phyloP scores from a whole-genome alignment of 1,284 basidiomycete genomes.

The Peniophora sp. region DNA sequence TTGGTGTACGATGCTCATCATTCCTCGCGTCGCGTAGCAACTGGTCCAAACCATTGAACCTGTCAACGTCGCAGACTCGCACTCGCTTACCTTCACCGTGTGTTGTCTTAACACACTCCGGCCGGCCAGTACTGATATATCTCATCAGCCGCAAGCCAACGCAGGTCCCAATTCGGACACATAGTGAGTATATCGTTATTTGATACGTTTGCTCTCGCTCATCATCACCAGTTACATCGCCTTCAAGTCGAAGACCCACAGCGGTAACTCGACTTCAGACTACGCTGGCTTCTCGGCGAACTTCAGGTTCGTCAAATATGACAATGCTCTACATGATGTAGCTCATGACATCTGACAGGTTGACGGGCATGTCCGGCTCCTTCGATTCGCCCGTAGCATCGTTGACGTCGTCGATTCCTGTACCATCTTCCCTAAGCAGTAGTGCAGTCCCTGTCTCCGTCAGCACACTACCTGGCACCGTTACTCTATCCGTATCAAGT shows the following conservation, averaged over 20 bases:
- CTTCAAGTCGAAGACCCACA: slow-evolving; percentile 35
- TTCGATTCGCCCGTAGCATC: slow-evolving; percentile 38
- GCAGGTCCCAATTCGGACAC: slow-evolving; percentile 45
- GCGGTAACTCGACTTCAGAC: slow-evolving; percentile 25
- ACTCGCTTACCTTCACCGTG: slow-evolving; percentile 31
- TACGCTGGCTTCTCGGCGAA: slow-evolving; percentile 44
- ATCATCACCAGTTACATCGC: slow-evolving; percentile 42
- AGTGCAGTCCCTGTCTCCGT: slow-evolving; percentile 12
- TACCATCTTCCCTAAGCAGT: slow-evolving; percentile 28
- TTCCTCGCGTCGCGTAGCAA: slow-evolving; percentile 25
- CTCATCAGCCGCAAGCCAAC: slow-evolving; percentile 22
- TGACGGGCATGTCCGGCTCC: slow-evolving; percentile 52
- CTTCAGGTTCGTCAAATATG: slow-evolving; percentile 38
- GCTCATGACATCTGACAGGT: slow-evolving; percentile 21
- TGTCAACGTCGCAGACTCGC: slow-evolving; percentile 26
- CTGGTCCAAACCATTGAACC: slow-evolving; percentile 40
- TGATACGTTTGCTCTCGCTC: background rate
- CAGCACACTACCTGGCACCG: slow-evolving; percentile 6
- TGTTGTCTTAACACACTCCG: background rate
- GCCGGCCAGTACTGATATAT: background rate
- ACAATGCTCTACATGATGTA: background rate
- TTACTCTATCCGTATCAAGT: slow-evolving; percentile 4
- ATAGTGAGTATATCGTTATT: slow-evolving; percentile 33
- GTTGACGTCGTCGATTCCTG: slow-evolving; percentile 37
- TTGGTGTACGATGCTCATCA: slow-evolving; percentile 45